phyloP scores from a whole-genome alignment of 2,329 filamentous ascomycete species.

The Cadophora malorum region DNA sequence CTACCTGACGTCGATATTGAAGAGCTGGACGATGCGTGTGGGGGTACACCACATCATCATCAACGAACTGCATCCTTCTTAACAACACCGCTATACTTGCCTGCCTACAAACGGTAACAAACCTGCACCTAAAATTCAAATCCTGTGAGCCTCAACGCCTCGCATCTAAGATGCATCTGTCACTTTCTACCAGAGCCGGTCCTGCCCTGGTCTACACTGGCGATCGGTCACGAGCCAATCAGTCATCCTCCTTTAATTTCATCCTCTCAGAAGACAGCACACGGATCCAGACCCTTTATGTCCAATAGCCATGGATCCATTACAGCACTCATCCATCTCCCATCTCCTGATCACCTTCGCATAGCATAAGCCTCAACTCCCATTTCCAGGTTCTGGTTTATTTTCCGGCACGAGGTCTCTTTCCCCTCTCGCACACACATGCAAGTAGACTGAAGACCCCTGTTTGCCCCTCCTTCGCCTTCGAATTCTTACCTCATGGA shows the following conservation, averaged over 20 bases:
- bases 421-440: slow-evolving; percentile 25
- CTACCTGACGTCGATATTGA: background rate
- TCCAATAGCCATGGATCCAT: background rate
- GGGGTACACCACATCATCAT: background rate
- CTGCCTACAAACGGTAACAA: background rate
- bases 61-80: background rate
- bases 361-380: slow-evolving; percentile 13
- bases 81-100: background rate
- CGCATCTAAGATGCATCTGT: slow-evolving; percentile 11
- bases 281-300: background rate
- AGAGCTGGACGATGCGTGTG: background rate
- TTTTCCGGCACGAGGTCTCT: slow-evolving; percentile 20
- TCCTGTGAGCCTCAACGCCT: slow-evolving; percentile 19
- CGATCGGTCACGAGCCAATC: background rate
- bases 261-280: background rate
- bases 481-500: slow-evolving; percentile 36
- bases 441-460: slow-evolving; percentile 15
- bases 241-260: background rate
- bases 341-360: background rate
- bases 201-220: background rate
- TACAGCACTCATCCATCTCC: background rate
- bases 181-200: background rate
- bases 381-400: slow-evolving; percentile 13
- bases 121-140: background rate
- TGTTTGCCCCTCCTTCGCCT: slow-evolving; percentile 16